Evolutionary conservation across 768 basidiomycete genomes (phyloP).

Genomic region (Pisolithus albus): DNA sequence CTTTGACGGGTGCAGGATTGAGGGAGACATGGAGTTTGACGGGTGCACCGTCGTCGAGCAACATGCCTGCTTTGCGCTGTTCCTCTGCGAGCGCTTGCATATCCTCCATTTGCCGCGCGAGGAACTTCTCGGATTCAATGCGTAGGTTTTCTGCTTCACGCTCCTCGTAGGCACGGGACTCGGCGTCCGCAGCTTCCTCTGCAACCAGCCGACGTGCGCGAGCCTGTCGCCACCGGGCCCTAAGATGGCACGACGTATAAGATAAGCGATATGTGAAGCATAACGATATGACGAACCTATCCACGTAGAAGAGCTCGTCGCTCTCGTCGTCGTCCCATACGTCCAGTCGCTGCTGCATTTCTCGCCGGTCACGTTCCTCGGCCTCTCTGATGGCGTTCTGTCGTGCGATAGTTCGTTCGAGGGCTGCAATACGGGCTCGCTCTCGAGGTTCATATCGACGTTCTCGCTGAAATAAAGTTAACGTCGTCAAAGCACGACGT

Average conservation of each 20-base stretch:
- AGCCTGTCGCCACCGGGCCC: conserved; percentile 79
- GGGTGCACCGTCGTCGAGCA: conserved; percentile 88
- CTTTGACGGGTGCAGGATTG: conserved; percentile 40
- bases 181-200: conserved; percentile 80
- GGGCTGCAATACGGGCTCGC: conserved; percentile 65
- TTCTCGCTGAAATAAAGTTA: conserved; percentile 56
- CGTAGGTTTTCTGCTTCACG: conserved; percentile 83
- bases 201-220: conserved; percentile 63
- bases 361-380: conserved; percentile 71
- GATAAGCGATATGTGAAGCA: neutral
- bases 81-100: conserved; percentile 89
- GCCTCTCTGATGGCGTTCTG: conserved; percentile 67
- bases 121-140: conserved; percentile 87
- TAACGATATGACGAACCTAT: conserved; percentile 49
- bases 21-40: conserved; percentile 80
- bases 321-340: conserved; percentile 93
- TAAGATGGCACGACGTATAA: conserved; percentile 19
- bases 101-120: conserved; percentile 92
- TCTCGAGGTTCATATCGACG: conserved; percentile 91
- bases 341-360: conserved; percentile 76
- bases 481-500: neutral
- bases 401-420: conserved; percentile 71
- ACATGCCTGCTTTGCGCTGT: conserved; percentile 83
- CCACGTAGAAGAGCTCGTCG: conserved; percentile 87
- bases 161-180: conserved; percentile 75